Evolutionary conservation across 257 asterid species (phyloP).

Genomic region (Linderniella brevidens): DNA sequence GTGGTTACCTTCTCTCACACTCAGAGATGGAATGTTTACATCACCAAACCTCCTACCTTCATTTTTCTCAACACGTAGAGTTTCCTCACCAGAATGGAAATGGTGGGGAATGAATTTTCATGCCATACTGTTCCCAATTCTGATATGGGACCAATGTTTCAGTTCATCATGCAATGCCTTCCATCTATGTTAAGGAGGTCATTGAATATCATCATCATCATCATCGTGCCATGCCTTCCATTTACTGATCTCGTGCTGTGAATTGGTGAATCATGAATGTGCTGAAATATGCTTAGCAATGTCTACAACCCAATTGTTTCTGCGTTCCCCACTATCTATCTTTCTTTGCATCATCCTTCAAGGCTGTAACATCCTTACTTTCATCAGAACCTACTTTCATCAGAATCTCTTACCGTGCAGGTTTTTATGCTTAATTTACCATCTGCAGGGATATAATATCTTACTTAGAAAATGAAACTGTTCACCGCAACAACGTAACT

Average conservation of each 20-base stretch:
- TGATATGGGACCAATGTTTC: constrained; percentile 27
- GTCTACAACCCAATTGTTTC: constrained; percentile 33
- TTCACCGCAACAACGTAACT: constrained; percentile 14
- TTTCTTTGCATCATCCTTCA: constrained; percentile 63
- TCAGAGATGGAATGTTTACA: constrained; percentile 59
- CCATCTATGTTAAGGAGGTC: constrained; percentile 40
- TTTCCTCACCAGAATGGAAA: constrained; percentile 44
- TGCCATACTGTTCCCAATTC: constrained; percentile 23
- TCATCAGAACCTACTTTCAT: constrained; percentile 64
- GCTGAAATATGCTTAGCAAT: constrained; percentile 41
- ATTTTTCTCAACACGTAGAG: constrained; percentile 32
- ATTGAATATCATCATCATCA: constrained; percentile 46
- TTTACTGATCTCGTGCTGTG: constrained; percentile 61
- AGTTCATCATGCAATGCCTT: constrained; percentile 61
- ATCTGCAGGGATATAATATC: constrained; percentile 18
- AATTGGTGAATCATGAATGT: constrained; percentile 39
- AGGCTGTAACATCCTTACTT: constrained; percentile 72
- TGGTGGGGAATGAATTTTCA: constrained; percentile 26
- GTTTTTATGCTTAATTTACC: constrained; percentile 54
- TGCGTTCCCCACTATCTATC: constrained; percentile 45
- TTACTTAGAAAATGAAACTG: constrained; percentile 9
- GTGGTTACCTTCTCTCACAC: constrained; percentile 56
- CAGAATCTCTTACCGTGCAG: constrained; percentile 76
- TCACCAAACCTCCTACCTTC: constrained; percentile 32
- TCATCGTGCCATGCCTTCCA: constrained; percentile 69